phyloP scores from a whole-genome alignment of 176 grass and related monocot genomes.

The Cenchrus purpureus region DNA sequence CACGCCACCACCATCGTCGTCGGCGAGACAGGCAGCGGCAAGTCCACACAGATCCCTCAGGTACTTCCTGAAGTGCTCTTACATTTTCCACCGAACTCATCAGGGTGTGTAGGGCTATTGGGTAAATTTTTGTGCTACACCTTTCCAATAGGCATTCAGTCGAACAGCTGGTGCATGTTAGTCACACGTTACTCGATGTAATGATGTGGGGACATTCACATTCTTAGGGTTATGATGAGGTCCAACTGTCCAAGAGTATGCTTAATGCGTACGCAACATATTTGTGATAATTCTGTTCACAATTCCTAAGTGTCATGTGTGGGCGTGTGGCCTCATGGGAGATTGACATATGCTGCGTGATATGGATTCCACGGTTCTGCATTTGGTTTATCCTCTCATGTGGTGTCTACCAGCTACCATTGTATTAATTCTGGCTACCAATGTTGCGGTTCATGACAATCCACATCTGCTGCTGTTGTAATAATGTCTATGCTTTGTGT shows the following conservation, averaged over 20 bases:
- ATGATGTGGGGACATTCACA: not conserved
- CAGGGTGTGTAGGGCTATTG: not conserved
- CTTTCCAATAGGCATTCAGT: conserved; percentile 19
- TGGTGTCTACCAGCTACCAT: not conserved
- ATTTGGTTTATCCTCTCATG: not conserved
- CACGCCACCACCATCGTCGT: conserved; percentile 86
- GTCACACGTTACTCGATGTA: not conserved
- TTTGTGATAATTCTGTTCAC: not conserved
- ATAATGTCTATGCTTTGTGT: not conserved
- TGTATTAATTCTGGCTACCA: too few species aligned
- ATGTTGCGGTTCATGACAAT: too few species aligned
- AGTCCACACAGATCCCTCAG: conserved; percentile 96
- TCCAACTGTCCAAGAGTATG: not conserved
- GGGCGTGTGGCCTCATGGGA: not conserved
- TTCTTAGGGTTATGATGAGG: not conserved
- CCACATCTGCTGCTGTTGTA: not conserved
- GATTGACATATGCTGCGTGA: not conserved
- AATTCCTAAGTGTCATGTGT: not conserved
- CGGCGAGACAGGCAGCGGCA: conserved; percentile 91
- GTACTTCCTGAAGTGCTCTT: conserved; percentile 28
- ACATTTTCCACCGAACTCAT: not conserved
- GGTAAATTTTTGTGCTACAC: not conserved
- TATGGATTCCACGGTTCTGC: not conserved
- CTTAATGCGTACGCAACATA: not conserved
- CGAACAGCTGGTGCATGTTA: conserved; percentile 28